Evolutionary conservation across 1,284 basidiomycete species (phyloP), one percentile per base, ranked within the genome.

Genomic region (Earliella scabrosa): DNA sequence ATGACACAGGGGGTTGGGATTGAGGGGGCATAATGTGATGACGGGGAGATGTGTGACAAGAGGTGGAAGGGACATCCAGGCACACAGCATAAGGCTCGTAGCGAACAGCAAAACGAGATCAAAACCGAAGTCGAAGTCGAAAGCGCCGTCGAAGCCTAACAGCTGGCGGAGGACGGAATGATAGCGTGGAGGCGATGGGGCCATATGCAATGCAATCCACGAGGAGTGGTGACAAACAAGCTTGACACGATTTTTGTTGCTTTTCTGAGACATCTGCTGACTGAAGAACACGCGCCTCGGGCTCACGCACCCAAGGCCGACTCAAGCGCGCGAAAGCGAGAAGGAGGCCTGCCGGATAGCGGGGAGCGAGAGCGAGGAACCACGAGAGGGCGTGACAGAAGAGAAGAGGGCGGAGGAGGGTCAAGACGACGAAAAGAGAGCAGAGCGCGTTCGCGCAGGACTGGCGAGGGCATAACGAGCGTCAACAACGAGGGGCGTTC

Each of bases 391-490:
- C 31, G 23, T 31, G 24, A 29, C 20, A 39, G 39, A 26, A 29
- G 54, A 35, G 47, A 51, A 50, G 44, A 27, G n/a, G n/a, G 29
- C 29, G 13, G 29, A 31, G 29, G 29, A 13, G 6, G 29, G 13
- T 43, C 29, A 31, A 43, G 43, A 51, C 20, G 50, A 44, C 32
- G 41, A 52, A 52, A 50, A 44, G 59, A 57, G 55, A 55, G 52
- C 50, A 47, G 45, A 26, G 44, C 52, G 55, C 52, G 46, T 50
- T 48, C 36, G 45, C 52, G 54, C 44, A 48, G 39, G 32, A 13
- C 29, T n/a, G n/a, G 29, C 29, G 29, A 31, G 21, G 60, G 51
- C 64, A 66, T 66, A 66, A 61, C 51, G 62, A 66, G 64, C 59
- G 60, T 59, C 45, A 47, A 51, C 58, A 59, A 55, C 59, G 61